Percentiles rank a stretch among this genome's conserved stretches.
Evolutionary conservation across 148 eudicot species (phyloP).

Genomic region (Vaccinium corymbosum): DNA sequence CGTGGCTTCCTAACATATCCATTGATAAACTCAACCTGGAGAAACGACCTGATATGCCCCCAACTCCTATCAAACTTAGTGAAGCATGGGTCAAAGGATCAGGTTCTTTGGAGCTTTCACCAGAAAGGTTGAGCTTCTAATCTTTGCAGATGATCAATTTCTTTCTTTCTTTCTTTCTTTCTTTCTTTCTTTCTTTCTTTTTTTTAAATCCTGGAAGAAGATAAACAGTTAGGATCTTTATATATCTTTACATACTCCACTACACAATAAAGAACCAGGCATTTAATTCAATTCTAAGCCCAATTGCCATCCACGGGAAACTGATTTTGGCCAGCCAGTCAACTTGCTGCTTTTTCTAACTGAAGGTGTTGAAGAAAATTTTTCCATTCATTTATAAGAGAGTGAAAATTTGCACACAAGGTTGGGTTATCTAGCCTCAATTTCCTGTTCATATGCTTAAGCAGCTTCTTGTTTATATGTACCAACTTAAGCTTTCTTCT

Average conservation of each 20-base stretch:
- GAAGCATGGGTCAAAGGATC: slow-evolving; percentile 28
- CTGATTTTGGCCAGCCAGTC: not conserved
- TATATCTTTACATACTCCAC: not conserved
- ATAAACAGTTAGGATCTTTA: not conserved
- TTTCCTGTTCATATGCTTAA: not conserved
- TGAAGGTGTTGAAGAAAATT: not conserved
- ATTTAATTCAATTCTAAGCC: not conserved
- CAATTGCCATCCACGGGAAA: not conserved
- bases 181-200: not conserved
- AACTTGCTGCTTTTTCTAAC: not conserved
- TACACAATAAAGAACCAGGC: not conserved
- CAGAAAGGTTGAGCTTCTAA: slow-evolving; percentile 39
- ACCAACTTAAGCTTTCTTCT: not conserved
- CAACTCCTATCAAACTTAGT: slow-evolving; percentile 26
- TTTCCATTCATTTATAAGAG: not conserved
- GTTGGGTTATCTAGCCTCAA: not conserved
- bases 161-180: not conserved
- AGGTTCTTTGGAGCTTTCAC: slow-evolving; percentile 30
- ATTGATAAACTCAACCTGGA: slow-evolving; percentile 32
- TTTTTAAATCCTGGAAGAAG: not conserved
- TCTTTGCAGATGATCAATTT: not conserved
- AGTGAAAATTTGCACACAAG: not conserved
- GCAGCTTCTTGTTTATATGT: not conserved
- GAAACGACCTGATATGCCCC: slow-evolving; percentile 29
- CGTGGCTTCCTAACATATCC: slow-evolving; percentile 46